Conservation (phyloP, 176 grass and related monocot species). For the Phoenix roebelenii region DNA sequence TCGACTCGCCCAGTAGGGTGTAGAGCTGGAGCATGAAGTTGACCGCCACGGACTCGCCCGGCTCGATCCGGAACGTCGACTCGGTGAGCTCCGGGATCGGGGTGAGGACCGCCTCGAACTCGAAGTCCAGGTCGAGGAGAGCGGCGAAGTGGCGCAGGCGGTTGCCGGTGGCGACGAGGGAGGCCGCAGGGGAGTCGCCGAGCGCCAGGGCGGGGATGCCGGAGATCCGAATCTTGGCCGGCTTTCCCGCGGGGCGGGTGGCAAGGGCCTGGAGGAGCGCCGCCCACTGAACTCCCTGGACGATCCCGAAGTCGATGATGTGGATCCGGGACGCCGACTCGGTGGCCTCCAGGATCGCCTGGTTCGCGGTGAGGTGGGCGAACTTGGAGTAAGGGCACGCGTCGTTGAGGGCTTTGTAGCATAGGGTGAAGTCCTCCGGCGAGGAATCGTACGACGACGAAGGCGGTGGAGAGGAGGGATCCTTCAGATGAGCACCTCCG, state of each 20-base stretch:
- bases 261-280: conserved; percentile 93
- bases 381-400: conserved; percentile 98
- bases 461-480: conserved; percentile 1
- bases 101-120: conserved; percentile 72
- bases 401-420: conserved; percentile 91
- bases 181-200: conserved; percentile 46
- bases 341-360: conserved; percentile 91
- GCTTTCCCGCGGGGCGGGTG: conserved; percentile 73
- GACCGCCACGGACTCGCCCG: conserved; percentile 57
- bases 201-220: conserved; percentile 71
- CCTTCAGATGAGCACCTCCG: neutral
- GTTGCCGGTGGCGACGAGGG: conserved; percentile 64
- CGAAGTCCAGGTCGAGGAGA: conserved; percentile 76
- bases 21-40: conserved; percentile 98
- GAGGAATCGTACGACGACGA: conserved; percentile 10
- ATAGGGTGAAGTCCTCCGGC: conserved; percentile 74
- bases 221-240: conserved; percentile 64
- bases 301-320: conserved; percentile 86
- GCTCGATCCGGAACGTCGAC: conserved; percentile 62
- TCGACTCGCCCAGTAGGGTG: conserved; percentile 63
- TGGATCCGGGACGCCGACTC: conserved; percentile 68
- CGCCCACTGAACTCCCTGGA: conserved; percentile 94
- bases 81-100: conserved; percentile 49
- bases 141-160: conserved; percentile 74
- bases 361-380: conserved; percentile 92